Evolutionary conservation across 805 yeast species (phyloP).

Genomic region (Vanderwaltozyma verrucispora): DNA sequence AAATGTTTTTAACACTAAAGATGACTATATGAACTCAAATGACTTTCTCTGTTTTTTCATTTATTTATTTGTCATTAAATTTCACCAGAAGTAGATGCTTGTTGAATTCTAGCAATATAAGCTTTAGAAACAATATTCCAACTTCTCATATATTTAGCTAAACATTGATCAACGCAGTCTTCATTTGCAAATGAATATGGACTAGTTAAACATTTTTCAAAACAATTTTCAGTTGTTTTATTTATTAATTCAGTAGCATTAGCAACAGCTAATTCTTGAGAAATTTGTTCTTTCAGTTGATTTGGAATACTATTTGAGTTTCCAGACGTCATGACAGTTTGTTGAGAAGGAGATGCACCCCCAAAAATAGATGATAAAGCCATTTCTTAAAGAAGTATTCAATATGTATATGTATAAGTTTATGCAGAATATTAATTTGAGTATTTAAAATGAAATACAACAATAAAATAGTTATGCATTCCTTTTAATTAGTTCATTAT

Average conservation of each 20-base stretch:
- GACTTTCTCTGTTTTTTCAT: too few relatives aligned
- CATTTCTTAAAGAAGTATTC: slow-evolving; percentile 13
- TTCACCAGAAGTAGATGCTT: slow-evolving; percentile 30
- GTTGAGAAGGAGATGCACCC: slow-evolving; percentile 18
- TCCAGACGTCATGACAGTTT: slow-evolving; percentile 11
- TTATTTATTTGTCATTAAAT: slow-evolving; percentile 8
- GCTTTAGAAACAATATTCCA: slow-evolving; percentile 80
- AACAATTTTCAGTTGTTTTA: slow-evolving; percentile 79
- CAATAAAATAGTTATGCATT: too few relatives aligned
- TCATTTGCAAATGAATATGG: slow-evolving; percentile 55
- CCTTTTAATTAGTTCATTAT: too few relatives aligned
- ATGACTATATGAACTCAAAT: too few relatives aligned
- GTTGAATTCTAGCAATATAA: slow-evolving; percentile 67
- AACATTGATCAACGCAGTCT: slow-evolving; percentile 64
- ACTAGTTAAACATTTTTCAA: slow-evolving; percentile 57
- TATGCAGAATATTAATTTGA: too few relatives aligned
- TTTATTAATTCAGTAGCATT: slow-evolving; percentile 82
- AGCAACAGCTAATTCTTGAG: slow-evolving; percentile 81
- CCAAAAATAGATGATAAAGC: slow-evolving; percentile 26
- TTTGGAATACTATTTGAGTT: slow-evolving; percentile 41
- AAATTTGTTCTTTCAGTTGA: slow-evolving; percentile 57
- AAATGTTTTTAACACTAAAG: too few relatives aligned
- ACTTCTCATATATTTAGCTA: slow-evolving; percentile 79
- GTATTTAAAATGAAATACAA: too few relatives aligned
- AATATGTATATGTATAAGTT: too few relatives aligned